phyloP scores from a whole-genome alignment of 371 early-diverging fungal species.

The Circinella minor region DNA sequence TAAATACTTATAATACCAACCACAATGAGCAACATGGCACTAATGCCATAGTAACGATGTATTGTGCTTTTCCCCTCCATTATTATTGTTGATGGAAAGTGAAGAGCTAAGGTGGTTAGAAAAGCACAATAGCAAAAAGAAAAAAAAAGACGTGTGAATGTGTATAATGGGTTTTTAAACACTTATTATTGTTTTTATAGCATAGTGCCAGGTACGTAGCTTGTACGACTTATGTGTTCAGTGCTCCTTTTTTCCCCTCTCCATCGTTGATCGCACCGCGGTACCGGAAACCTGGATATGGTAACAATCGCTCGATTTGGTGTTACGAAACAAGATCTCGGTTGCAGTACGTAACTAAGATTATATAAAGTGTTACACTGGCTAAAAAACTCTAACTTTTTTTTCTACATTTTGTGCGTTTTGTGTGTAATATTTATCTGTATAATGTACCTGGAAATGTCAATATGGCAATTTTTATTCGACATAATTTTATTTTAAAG shows the following conservation, averaged over 20 bases:
- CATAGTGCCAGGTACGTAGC: background rate
- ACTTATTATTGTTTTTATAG: background rate
- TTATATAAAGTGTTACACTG: too few relatives aligned
- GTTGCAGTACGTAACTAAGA: too few relatives aligned
- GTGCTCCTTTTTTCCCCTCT: background rate
- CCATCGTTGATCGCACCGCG: background rate
- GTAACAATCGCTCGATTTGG: background rate
- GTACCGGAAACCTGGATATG: background rate
- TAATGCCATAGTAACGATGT: conserved; percentile 10
- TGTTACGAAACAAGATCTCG: too few relatives aligned
- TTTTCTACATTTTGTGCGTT: too few relatives aligned
- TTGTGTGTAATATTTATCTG: too few relatives aligned
- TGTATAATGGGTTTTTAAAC: background rate
- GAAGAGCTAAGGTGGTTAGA: background rate
- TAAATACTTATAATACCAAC: conserved; percentile 36
- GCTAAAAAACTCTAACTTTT: too few relatives aligned
- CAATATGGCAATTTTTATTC: too few relatives aligned
- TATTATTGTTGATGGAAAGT: background rate
- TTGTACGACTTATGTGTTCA: too few relatives aligned
- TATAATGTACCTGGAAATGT: too few relatives aligned
- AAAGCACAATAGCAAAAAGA: background rate
- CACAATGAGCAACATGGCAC: conserved; percentile 27
- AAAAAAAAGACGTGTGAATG: background rate
- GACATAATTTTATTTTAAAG: too few relatives aligned
- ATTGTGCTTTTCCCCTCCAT: background rate